Evolutionary conservation across 352 stramenopile genomes (phyloP).

Genomic region (Globisporangium splendens): DNA sequence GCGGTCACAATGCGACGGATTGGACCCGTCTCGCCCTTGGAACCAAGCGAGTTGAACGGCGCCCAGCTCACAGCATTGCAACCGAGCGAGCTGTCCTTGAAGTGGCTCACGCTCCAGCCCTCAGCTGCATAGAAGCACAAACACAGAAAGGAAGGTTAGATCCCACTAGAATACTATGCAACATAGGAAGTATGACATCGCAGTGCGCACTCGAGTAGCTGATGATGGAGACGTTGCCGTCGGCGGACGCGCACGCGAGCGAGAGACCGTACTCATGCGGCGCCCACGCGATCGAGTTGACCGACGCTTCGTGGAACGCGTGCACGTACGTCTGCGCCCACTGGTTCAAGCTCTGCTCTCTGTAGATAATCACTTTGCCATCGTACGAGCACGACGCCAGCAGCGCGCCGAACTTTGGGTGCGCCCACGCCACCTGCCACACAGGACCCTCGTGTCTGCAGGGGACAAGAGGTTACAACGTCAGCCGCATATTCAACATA

Average conservation of each 20-base stretch:
- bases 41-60: conserved; percentile 77
- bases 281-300: conserved; percentile 96
- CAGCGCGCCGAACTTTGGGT: conserved; percentile 96
- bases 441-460: conserved; percentile 94
- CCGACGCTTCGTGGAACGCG: conserved; percentile 83
- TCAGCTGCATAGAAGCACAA: conserved; percentile 40
- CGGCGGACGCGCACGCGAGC: conserved; percentile 92
- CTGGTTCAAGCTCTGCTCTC: conserved; percentile 91
- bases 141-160: conserved; percentile 1
- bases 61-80: conserved; percentile 98
- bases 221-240: conserved; percentile 93
- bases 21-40: conserved; percentile 34
- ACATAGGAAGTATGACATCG: not conserved
- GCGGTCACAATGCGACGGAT: conserved; percentile 91
- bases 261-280: conserved; percentile 96
- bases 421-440: conserved; percentile 98
- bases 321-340: conserved; percentile 94
- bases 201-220: conserved; percentile 62
- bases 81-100: conserved; percentile 93
- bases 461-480: not conserved
- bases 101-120: conserved; percentile 90
- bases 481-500: not conserved
- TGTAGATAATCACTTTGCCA: conserved; percentile 96
- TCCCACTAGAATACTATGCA: not conserved
- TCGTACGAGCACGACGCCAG: conserved; percentile 98